These are phyloP conservation scores for Pichia eremophila DNA, from an alignment of 805 yeast species.

Conservation along the genomic window DNA sequence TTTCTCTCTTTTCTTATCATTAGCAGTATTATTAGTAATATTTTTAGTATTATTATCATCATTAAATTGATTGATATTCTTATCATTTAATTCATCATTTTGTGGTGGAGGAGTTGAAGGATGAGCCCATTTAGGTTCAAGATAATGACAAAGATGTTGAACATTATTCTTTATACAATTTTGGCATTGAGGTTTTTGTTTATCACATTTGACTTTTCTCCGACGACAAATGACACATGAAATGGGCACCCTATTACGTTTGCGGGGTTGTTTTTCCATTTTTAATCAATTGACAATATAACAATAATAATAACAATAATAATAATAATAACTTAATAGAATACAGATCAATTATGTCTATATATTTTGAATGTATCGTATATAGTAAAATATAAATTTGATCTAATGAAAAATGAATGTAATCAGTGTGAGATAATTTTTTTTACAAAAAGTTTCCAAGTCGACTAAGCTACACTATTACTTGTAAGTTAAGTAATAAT, in stretches of 20 bases:
- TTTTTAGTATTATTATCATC: neutral
- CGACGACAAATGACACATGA: constrained; percentile 32
- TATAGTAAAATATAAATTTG: too few relatives aligned
- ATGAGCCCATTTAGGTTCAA: constrained; percentile 55
- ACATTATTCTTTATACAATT: constrained; percentile 51
- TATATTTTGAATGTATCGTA: too few relatives aligned
- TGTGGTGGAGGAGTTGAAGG: constrained; percentile 10
- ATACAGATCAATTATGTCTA: too few relatives aligned
- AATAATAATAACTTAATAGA: too few relatives aligned
- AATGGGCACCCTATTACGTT: constrained; percentile 31
- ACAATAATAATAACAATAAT: too few relatives aligned
- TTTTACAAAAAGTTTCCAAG: too few relatives aligned
- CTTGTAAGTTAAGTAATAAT: too few relatives aligned
- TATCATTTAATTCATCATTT: neutral
- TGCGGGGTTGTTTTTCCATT: constrained; percentile 20
- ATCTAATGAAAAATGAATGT: too few relatives aligned
- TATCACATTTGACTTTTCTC: constrained; percentile 32
- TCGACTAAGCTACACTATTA: too few relatives aligned
- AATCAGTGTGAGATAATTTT: too few relatives aligned
- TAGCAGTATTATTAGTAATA: neutral
- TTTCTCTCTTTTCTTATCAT: neutral
- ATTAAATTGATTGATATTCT: neutral
- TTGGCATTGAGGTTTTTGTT: constrained; percentile 45
- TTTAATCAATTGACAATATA: too few relatives aligned
- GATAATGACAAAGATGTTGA: constrained; percentile 45